Base-by-base conservation (phyloP, 352 stramenopile genomes). In the Globisporangium spinosum region DNA sequence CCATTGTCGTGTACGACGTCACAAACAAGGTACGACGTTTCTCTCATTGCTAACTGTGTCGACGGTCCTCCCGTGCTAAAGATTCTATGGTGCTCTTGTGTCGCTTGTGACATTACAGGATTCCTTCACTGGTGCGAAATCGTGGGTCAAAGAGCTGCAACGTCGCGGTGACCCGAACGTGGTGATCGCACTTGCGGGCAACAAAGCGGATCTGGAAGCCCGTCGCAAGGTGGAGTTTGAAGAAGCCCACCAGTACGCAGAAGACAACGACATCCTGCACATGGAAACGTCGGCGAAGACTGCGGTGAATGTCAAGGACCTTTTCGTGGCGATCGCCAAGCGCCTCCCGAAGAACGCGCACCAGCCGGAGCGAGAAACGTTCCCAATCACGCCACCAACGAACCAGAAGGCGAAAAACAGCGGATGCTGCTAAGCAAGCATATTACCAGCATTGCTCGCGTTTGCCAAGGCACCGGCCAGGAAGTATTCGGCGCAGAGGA, bases 81-180 rank as follows among this genome's bases (percentile, higher is more conserved):
- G 15, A 25, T 45, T 45, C 17, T 23, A 8, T 27, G 29, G 20
- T 61, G 29, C 45, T 38, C 22, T 65, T 25, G 6, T 63, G 34
- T 70, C 20, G 22, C 45, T 47, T 71, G 22, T 58, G 29, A 61
- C 9, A 43, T 74, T 13, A 55, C 67, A 97, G 88, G 96, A 99
- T 64, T 98, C 94, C 9, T 98, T 98, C 70, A 98, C 92, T 22
- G 97, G 98, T 9, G 98, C 98, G 51, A 99, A 99, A 75, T 98
- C 90, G 12, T 99, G 98, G 98, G 97, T 99, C 40, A 99, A 99
- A 79, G 98, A 99, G 77, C 83, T 99, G 55, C 97, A 99, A 81
- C 88, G 98, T 68, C 93, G 97, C 63, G 98, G 98, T 49, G 98
- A 99, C 78, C 96, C 97, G 5, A 98, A 98, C 72, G 93, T 98